Conservation (phyloP, 306 rosid species). For the Ormosia emarginata region DNA sequence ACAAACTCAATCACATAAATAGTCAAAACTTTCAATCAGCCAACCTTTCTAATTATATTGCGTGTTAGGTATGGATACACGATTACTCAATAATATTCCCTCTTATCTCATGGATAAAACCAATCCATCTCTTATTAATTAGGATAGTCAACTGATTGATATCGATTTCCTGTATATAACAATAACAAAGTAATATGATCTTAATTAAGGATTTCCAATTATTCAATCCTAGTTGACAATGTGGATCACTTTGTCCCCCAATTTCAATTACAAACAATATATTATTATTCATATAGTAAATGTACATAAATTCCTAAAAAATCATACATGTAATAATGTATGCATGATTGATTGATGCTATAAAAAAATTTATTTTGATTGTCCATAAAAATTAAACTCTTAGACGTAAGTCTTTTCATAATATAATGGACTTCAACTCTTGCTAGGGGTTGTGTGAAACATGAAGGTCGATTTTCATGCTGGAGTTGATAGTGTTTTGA, state of each 20-base stretch:
- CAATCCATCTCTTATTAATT: background rate
- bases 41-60: background rate
- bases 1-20: background rate
- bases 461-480: background rate
- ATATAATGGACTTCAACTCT: constrained; percentile 3
- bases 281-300: background rate
- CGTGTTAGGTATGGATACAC: background rate
- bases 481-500: background rate
- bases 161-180: background rate
- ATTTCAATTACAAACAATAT: background rate
- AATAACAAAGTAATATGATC: background rate
- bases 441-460: background rate
- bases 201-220: background rate
- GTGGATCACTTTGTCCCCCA: background rate
- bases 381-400: too few species aligned
- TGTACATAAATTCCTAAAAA: background rate
- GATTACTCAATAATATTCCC: background rate
- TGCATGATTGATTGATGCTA: too few species aligned
- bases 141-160: background rate
- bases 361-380: too few species aligned
- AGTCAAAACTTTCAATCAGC: background rate
- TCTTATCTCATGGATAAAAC: background rate
- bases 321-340: too few species aligned
- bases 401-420: background rate
- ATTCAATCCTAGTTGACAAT: background rate